Evolutionary conservation across 2,329 filamentous ascomycete genomes (phyloP).

Genomic region (Aspergillus oerlinghausenensis): DNA sequence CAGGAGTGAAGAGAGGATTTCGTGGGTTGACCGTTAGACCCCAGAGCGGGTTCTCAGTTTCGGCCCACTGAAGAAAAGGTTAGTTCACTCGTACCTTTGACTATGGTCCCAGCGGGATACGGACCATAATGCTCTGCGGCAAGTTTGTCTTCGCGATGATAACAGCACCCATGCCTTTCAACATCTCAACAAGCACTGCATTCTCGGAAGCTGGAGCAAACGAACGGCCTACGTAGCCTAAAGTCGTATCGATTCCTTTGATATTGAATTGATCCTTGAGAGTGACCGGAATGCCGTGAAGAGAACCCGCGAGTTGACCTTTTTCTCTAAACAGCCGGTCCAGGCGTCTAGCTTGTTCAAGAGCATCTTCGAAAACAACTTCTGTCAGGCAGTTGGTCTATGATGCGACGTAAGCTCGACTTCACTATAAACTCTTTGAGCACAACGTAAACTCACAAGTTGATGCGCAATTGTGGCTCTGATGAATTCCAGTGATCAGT

Average conservation of each 20-base stretch:
- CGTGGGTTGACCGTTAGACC: slow-evolving; percentile 47
- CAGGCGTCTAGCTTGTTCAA: slow-evolving; percentile 27
- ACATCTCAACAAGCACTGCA: slow-evolving; percentile 47
- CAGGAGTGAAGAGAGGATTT: slow-evolving; percentile 42
- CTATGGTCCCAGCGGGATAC: slow-evolving; percentile 7
- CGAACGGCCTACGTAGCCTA: slow-evolving; percentile 54
- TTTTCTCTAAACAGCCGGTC: slow-evolving; percentile 24
- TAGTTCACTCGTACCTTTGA: neutral
- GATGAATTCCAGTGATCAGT: neutral
- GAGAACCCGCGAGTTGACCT: slow-evolving; percentile 44
- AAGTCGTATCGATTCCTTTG: slow-evolving; percentile 52
- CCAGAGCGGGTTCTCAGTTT: slow-evolving; percentile 52
- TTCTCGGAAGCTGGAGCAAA: slow-evolving; percentile 48
- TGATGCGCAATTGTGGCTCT: slow-evolving; percentile 30
- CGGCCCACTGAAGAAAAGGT: slow-evolving; percentile 42
- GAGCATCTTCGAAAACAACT: slow-evolving; percentile 31
- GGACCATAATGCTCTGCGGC: slow-evolving; percentile 50
- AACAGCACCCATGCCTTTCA: slow-evolving; percentile 49
- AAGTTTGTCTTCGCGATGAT: slow-evolving; percentile 52
- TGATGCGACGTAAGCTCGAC: neutral
- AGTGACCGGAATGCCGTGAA: slow-evolving; percentile 53
- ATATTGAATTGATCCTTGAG: slow-evolving; percentile 62
- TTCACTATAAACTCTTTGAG: neutral
- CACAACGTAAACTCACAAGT: slow-evolving; percentile 11
- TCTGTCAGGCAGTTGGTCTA: slow-evolving; percentile 38